Base-by-base conservation (phyloP, 2,329 filamentous ascomycete species). In the Aspergillus niger region DNA sequence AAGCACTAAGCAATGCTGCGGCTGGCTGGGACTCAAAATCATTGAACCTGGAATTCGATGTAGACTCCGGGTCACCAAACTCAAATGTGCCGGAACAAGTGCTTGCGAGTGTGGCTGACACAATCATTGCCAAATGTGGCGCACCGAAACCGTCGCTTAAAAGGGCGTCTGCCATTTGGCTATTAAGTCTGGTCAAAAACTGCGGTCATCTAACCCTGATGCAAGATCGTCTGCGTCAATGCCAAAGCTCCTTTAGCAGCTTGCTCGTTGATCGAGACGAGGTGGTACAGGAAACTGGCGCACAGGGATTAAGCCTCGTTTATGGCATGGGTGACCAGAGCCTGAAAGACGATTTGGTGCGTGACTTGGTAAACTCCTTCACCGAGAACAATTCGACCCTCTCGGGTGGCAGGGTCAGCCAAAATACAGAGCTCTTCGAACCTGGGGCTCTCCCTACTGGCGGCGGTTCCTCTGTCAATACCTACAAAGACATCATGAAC, bases 401-500 rank as follows among this genome's bases (percentile, higher is more conserved):
- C 60, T 80, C 86, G 57, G 81, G 85, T 13, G 86, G 86, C 13
- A 96, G 91, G 69, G 92, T 99, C 1, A 91, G 92, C 26, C 87
- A 90, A 41, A 92, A 98, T 55, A 99, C 95, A 0, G 91, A 98
- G 74, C 82, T 99, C 0, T 98, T 98, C 67, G 94, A 98, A 61
- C 90, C 91, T 1, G 95, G 95, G 5, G 91, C 91, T 2, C 77
- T 98, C 11, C 93, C 93, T 0, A 98, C 93, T 0, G 92, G 93
- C 3, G 92, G 97, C 65, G 92, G 92, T 7, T 91, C 85, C 66
- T 92, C 92, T 0, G 86, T 98, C 58, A 97, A 92, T 0, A 98
- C 94, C 0, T 99, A 99, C 80, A 97, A 96, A 73, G 95, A 99
- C 71, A 98, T 99, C 66, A 91, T 99, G 76, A 95, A 85, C 67